phyloP scores from a whole-genome alignment of 345 rosid species.

The Pseudoturritis turrita region DNA sequence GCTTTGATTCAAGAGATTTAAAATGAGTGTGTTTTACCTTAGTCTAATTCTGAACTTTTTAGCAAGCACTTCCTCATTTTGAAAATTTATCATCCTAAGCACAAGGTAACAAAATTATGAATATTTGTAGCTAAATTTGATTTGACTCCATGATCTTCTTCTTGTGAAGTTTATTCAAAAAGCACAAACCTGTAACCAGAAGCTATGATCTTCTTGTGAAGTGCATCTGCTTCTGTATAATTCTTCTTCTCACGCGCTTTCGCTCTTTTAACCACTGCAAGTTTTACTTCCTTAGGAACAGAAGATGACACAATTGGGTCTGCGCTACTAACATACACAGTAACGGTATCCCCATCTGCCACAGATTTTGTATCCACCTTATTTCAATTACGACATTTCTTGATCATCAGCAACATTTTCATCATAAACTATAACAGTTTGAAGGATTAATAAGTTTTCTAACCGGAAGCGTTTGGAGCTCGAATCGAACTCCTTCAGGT shows the following conservation, averaged over 20 bases:
- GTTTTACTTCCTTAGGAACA: constrained; percentile 55
- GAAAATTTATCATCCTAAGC: constrained; percentile 23
- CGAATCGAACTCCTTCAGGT: constrained; percentile 52
- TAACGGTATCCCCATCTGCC: constrained; percentile 77
- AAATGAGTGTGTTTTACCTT: constrained; percentile 40
- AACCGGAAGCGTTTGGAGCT: constrained; percentile 73
- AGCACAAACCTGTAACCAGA: constrained; percentile 66
- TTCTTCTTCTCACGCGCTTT: constrained; percentile 59
- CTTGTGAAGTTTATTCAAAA: neutral
- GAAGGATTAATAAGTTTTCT: neutral
- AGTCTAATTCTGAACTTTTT: constrained; percentile 67
- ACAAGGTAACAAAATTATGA: neutral
- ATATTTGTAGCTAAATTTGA: neutral
- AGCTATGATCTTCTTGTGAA: constrained; percentile 53
- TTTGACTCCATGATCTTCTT: neutral
- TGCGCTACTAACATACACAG: constrained; percentile 58
- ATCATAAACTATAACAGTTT: neutral
- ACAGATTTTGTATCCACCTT: constrained; percentile 77
- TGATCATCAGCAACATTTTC: neutral
- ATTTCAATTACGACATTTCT: constrained; percentile 26
- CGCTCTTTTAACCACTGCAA: constrained; percentile 50
- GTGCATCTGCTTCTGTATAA: constrained; percentile 57
- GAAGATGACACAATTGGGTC: constrained; percentile 58
- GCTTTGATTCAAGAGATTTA: neutral
- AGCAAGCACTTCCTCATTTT: constrained; percentile 61